Base-by-base conservation (phyloP, 768 basidiomycete genomes). In the Pleurotus djamor region DNA sequence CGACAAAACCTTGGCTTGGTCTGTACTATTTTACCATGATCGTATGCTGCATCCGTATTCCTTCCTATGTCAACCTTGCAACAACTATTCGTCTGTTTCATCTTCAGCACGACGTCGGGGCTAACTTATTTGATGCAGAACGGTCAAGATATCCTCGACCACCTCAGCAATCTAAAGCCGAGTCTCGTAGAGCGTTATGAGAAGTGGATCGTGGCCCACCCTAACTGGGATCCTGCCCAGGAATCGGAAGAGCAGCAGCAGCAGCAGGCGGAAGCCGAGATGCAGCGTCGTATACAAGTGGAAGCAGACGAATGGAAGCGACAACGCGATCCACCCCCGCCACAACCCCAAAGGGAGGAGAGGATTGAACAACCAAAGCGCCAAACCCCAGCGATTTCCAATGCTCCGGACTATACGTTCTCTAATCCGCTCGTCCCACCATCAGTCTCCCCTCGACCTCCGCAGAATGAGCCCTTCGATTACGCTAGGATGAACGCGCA, bases 131-230 rank as follows among this genome's bases (percentile, higher is more conserved):
- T 34, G 52, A 48, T 60, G 63, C 70, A 91, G 88, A 88, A 91
- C 57, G 90, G 90, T 14, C 84, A 90, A 67, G 82, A 89, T 58
- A 89, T 92, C 52, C 80, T 93, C 48, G 80, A 83, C 60, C 79
- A 78, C 62, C 82, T 94, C 35, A 76, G 83, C 50, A 78, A 83
- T 28, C 76, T 94, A 56, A 92, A 91, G 60, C 82, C 83, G 7
- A 65, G 74, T 3, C 79, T 93, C 6, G 81, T 89, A 47, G 80
- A 84, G 45, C 81, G 86, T 13, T 85, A 84, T 63, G 87, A 89
- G 52, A 74, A 77, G 52, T 91, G 88, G 87, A 67, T 72, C 9
- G 71, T 71, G 38, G 71, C 73, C 41, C 73, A 83, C 61, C 76
- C 78, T 5, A 73, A 80, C 41, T 56, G 54, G 54, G 54, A 56